phyloP scores from a whole-genome alignment of 2,329 filamentous ascomycete genomes.

The Pezizomycotina sp. region DNA sequence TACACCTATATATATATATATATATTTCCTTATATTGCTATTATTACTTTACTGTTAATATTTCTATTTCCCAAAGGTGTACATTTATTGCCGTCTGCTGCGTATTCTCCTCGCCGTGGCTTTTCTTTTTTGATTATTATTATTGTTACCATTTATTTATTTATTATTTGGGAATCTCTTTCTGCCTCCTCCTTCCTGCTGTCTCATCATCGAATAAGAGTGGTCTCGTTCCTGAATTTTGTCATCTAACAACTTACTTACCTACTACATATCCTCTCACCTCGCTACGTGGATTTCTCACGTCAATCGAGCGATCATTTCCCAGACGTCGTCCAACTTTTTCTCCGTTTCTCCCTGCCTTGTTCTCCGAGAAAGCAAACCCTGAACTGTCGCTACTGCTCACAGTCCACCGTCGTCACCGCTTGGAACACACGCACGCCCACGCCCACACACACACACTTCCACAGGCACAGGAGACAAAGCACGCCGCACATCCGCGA shows the following conservation, averaged over 20 bases:
- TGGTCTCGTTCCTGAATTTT: too few relatives aligned
- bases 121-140: neutral
- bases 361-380: neutral
- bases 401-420: constrained; percentile 4
- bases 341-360: neutral
- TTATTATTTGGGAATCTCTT: neutral
- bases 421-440: constrained; percentile 1
- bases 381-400: neutral
- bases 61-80: constrained; percentile 11
- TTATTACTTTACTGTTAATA: constrained; percentile 11
- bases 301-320: neutral
- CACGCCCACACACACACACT: neutral
- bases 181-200: neutral
- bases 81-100: constrained; percentile 10
- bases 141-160: constrained; percentile 1
- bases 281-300: constrained; percentile 1
- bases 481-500: constrained; percentile 8
- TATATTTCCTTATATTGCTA: too few relatives aligned
- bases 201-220: neutral
- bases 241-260: too few relatives aligned
- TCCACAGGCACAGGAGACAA: constrained; percentile 6
- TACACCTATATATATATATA: too few relatives aligned
- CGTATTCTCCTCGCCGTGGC: constrained; percentile 4
- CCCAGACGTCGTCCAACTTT: constrained; percentile 1
- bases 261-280: too few relatives aligned